Percentiles rank a stretch among this genome's conserved stretches.
Conservation (phyloP, 805 yeast species). For the Teunomyces tritomae region DNA sequence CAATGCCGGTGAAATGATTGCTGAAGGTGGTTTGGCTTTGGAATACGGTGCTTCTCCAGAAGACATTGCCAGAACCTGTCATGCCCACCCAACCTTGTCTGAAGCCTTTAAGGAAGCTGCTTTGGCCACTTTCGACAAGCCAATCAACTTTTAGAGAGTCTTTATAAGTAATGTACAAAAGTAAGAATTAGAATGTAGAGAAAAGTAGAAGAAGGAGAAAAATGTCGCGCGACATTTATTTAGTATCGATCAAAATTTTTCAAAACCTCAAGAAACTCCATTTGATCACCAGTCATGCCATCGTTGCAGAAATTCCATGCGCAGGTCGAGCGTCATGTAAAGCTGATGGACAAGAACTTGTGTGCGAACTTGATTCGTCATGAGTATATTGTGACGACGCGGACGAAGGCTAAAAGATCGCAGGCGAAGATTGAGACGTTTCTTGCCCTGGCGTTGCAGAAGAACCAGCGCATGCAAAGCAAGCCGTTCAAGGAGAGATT, state of each 20-base stretch:
- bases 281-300: constrained; percentile 26
- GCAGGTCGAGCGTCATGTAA: constrained; percentile 41
- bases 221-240: constrained; percentile 2
- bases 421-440: constrained; percentile 40
- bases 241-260: not conserved
- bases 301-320: constrained; percentile 41
- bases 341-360: constrained; percentile 44
- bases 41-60: constrained; percentile 99
- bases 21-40: constrained; percentile 94
- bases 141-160: constrained; percentile 68
- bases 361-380: constrained; percentile 44
- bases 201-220: not conserved
- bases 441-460: constrained; percentile 29
- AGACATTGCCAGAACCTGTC: constrained; percentile 96
- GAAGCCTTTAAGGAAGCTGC: constrained; percentile 99
- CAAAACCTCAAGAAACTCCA: not conserved
- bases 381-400: constrained; percentile 42
- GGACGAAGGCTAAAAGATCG: constrained; percentile 44
- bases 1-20: constrained; percentile 99
- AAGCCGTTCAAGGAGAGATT: constrained; percentile 11
- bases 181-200: not conserved
- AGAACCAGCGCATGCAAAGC: constrained; percentile 19
- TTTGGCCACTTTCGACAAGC: constrained; percentile 84
- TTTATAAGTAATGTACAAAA: not conserved
- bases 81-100: constrained; percentile 96